phyloP scores from a whole-genome alignment of 345 rosid genomes.

The Arabis alpina region DNA sequence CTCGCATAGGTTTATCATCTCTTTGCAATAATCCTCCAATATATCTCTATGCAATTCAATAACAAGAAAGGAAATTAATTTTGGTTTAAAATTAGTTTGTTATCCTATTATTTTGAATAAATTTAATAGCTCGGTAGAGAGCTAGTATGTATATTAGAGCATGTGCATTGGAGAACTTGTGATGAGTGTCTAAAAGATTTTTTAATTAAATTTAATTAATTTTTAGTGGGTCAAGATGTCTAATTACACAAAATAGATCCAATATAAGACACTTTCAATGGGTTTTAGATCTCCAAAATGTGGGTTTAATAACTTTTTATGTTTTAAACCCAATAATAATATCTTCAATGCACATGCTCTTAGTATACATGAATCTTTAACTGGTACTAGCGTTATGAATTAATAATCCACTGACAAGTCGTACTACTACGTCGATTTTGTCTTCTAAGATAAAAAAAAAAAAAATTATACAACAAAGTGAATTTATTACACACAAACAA shows the following conservation, averaged over 20 bases:
- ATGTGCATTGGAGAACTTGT: too few species aligned
- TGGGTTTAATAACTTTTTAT: too few species aligned
- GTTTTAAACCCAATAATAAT: too few species aligned
- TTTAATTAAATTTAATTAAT: too few species aligned
- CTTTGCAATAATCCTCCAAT: slow-evolving; percentile 70
- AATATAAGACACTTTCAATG: too few species aligned
- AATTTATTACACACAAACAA: not conserved
- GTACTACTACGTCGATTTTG: slow-evolving; percentile 22
- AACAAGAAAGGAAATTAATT: not conserved
- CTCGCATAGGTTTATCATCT: slow-evolving; percentile 56
- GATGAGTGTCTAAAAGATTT: too few species aligned
- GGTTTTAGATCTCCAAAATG: too few species aligned
- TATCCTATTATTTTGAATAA: not conserved
- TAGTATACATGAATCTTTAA: not conserved
- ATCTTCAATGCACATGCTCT: too few species aligned
- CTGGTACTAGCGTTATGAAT: not conserved
- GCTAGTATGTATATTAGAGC: not conserved
- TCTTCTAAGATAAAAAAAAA: not conserved
- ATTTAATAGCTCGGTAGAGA: not conserved
- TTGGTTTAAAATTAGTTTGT: not conserved
- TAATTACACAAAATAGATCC: too few species aligned
- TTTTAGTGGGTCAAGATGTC: too few species aligned
- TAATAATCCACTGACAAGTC: not conserved
- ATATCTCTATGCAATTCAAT: slow-evolving; percentile 53
- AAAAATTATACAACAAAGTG: not conserved